These are phyloP conservation scores for Diaporthe vexans DNA, from an alignment of 2,329 filamentous ascomycete species.

Conservation along the genomic window DNA sequence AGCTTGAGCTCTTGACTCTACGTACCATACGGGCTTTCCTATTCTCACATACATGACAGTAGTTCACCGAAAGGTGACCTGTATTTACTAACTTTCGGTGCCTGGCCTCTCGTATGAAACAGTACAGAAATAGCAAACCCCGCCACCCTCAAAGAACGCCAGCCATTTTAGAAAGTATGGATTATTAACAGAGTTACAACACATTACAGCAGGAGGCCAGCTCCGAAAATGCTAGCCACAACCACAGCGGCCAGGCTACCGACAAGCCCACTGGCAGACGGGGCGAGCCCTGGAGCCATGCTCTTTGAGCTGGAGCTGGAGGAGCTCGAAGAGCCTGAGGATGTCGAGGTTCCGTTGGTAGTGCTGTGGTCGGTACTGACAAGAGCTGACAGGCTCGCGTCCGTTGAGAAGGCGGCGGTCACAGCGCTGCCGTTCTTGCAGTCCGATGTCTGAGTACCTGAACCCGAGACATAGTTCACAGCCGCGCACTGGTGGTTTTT, in stretches of 20 bases:
- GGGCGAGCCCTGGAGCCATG: constrained; percentile 32
- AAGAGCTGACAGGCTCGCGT: constrained; percentile 50
- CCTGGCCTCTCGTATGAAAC: not conserved
- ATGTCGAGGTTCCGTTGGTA: constrained; percentile 44
- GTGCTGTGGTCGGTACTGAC: constrained; percentile 46
- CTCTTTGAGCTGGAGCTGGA: constrained; percentile 37
- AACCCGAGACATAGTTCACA: constrained; percentile 67
- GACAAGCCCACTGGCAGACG: constrained; percentile 29
- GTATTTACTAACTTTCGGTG: no score
- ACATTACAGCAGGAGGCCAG: constrained; percentile 33
- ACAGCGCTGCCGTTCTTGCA: constrained; percentile 58
- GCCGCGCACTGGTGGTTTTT: constrained; percentile 61
- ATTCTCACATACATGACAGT: no score
- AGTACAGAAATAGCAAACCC: no score
- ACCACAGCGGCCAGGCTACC: constrained; percentile 34
- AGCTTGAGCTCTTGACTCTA: no score
- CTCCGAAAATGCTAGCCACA: constrained; percentile 33
- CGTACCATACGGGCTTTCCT: not conserved
- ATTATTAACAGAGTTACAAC: not conserved
- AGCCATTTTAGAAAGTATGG: not conserved
- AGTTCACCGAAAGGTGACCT: no score
- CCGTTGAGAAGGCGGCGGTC: constrained; percentile 49
- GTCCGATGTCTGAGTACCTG: constrained; percentile 45
- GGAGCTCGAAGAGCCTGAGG: constrained; percentile 40
- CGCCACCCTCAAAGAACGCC: not conserved